A percentile compares a stretch with the other conserved stretches of the same genome.
phyloP scores from a whole-genome alignment of 768 basidiomycete genomes.

The Tremella yokohamensis region DNA sequence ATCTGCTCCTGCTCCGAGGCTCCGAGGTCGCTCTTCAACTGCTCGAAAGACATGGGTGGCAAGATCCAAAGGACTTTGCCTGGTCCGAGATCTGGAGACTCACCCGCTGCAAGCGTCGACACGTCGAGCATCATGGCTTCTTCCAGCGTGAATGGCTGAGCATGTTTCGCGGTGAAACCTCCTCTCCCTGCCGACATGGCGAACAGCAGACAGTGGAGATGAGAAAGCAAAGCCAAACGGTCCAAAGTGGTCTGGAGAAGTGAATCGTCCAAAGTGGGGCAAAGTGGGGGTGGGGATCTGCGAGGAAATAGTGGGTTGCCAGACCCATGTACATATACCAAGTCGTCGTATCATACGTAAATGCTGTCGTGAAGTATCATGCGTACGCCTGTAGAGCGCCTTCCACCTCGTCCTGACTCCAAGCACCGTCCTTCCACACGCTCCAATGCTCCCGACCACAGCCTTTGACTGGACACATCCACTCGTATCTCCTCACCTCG shows the following conservation, averaged over 20 bases:
- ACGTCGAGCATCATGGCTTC: constrained; percentile 39
- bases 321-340: too few species aligned
- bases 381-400: constrained; percentile 35
- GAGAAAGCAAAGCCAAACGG: not conserved
- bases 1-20: not conserved
- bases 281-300: not conserved
- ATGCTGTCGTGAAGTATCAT: constrained; percentile 3
- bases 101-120: constrained; percentile 33
- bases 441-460: constrained; percentile 37
- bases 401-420: constrained; percentile 22
- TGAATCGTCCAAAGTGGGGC: not conserved
- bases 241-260: not conserved
- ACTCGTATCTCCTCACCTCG: constrained; percentile 22
- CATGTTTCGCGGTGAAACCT: constrained; percentile 29
- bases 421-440: constrained; percentile 25
- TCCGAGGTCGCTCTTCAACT: not conserved
- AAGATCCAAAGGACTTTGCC: not conserved
- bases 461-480: constrained; percentile 40
- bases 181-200: constrained; percentile 2
- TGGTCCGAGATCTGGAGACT: constrained; percentile 1
- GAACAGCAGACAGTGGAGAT: not conserved
- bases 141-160: constrained; percentile 41
- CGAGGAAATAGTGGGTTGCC: too few species aligned
- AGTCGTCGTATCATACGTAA: too few species aligned
- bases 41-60: not conserved